Evolutionary conservation across 2,329 filamentous ascomycete genomes (phyloP).

Genomic region (Neonectria sp.): DNA sequence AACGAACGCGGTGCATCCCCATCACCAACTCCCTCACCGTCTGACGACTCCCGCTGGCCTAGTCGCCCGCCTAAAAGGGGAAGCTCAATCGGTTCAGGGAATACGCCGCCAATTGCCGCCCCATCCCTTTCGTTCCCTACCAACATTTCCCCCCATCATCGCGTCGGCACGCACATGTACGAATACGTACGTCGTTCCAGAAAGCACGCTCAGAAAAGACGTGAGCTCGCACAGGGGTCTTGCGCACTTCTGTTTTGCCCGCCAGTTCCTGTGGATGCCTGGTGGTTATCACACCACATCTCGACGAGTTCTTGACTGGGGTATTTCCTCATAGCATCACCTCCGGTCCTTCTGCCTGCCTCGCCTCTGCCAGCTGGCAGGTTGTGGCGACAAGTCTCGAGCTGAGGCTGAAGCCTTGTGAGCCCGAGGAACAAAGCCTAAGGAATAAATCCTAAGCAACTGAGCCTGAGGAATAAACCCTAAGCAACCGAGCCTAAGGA

Average conservation of each 20-base stretch:
- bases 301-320: constrained; percentile 31
- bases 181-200: constrained; percentile 12
- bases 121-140: neutral
- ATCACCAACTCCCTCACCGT: constrained; percentile 17
- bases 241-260: constrained; percentile 20
- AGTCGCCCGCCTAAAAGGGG: constrained; percentile 17
- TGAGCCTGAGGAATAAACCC: neutral
- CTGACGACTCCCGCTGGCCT: constrained; percentile 10
- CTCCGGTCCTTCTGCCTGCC: neutral
- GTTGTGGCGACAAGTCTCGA: neutral
- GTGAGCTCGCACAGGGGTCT: constrained; percentile 20
- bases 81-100: constrained; percentile 8
- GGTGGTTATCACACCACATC: constrained; percentile 28
- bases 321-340: constrained; percentile 9
- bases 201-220: constrained; percentile 17
- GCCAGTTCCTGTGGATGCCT: constrained; percentile 31
- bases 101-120: constrained; percentile 15
- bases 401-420: constrained; percentile 4
- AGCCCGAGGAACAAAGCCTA: neutral
- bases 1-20: constrained; percentile 24
- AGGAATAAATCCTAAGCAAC: neutral
- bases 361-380: neutral
- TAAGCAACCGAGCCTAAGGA: neutral
- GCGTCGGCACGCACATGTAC: constrained; percentile 18
- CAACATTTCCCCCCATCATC: neutral